Percentiles rank a stretch among this genome's conserved stretches.
Conservation (phyloP, 768 basidiomycete genomes). For the Rhizopogon vinicolor region DNA sequence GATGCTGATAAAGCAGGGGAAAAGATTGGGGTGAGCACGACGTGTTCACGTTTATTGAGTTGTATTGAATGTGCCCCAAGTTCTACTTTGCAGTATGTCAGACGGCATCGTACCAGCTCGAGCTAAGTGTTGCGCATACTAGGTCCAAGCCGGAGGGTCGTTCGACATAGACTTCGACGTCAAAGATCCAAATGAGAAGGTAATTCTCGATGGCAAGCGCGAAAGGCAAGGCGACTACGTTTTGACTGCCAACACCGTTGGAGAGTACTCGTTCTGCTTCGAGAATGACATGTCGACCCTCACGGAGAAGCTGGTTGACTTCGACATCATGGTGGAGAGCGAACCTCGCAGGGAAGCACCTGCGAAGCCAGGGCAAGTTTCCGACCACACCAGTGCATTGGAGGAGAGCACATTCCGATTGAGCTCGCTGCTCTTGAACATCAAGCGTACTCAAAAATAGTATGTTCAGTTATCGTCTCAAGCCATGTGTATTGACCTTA, state of each 20-base stretch:
- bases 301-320: constrained; percentile 91
- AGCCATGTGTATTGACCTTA: constrained; percentile 1
- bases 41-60: neutral
- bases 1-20: constrained; percentile 95
- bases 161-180: constrained; percentile 96
- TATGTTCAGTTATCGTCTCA: constrained; percentile 35
- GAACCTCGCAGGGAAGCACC: constrained; percentile 90
- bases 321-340: constrained; percentile 98
- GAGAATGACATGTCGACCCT: constrained; percentile 96
- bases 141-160: constrained; percentile 96
- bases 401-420: constrained; percentile 96
- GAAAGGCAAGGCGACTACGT: constrained; percentile 98
- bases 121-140: neutral
- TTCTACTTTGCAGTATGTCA: constrained; percentile 92
- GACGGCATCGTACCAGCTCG: neutral
- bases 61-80: constrained; percentile 31
- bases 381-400: constrained; percentile 88
- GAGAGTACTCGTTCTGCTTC: constrained; percentile 95
- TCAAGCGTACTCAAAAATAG: constrained; percentile 94
- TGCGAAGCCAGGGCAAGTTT: constrained; percentile 81
- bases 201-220: constrained; percentile 80
- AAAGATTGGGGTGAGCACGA: constrained; percentile 73
- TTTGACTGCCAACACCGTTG: constrained; percentile 86
- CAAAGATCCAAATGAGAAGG: constrained; percentile 85
- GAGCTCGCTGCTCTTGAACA: constrained; percentile 79